Percentiles rank a stretch among this genome's conserved stretches.
These are phyloP conservation scores for Taphrina communis DNA, from an alignment of 1,139 yeast genomes.

Conservation along the genomic window DNA sequence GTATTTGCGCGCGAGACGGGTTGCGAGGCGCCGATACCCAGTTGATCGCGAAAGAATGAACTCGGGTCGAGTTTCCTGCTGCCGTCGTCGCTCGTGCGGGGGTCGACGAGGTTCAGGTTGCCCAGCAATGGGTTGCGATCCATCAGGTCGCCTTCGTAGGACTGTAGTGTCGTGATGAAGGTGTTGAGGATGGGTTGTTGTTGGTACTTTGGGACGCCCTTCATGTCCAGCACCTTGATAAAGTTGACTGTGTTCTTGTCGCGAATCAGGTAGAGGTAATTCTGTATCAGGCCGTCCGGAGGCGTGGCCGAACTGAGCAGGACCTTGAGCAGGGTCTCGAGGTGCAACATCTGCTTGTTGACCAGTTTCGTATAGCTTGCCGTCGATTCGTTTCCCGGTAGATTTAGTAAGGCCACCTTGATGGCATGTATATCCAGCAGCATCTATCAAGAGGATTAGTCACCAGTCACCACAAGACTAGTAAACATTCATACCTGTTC, in stretches of 20 bases:
- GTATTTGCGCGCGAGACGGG: constrained; percentile 25
- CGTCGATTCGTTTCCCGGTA: constrained; percentile 55
- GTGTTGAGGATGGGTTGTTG: constrained; percentile 29
- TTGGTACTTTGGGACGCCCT: constrained; percentile 51
- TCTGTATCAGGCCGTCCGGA: constrained; percentile 67
- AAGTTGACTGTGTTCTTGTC: constrained; percentile 71
- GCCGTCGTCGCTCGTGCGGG: constrained; percentile 12
- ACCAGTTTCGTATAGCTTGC: constrained; percentile 58
- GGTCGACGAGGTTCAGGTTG: neutral
- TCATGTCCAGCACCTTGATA: constrained; percentile 66
- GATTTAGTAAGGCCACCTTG: constrained; percentile 60
- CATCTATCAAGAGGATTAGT: constrained; percentile 51
- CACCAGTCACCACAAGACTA: neutral
- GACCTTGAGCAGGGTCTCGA: constrained; percentile 70
- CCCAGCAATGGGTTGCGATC: constrained; percentile 14
- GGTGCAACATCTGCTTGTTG: constrained; percentile 58
- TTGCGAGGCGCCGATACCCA: constrained; percentile 19
- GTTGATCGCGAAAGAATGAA: constrained; percentile 28
- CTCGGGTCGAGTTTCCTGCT: constrained; percentile 23
- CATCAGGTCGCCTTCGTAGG: constrained; percentile 24
- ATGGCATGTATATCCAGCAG: constrained; percentile 71
- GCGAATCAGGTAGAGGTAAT: constrained; percentile 69
- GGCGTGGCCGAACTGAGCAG: constrained; percentile 67
- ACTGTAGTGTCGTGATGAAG: constrained; percentile 18
- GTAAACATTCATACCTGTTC: constrained; percentile 61